These are phyloP conservation scores for Penicillium antarcticum DNA, from an alignment of 495 filamentous ascomycete species.

Conservation along the genomic window DNA sequence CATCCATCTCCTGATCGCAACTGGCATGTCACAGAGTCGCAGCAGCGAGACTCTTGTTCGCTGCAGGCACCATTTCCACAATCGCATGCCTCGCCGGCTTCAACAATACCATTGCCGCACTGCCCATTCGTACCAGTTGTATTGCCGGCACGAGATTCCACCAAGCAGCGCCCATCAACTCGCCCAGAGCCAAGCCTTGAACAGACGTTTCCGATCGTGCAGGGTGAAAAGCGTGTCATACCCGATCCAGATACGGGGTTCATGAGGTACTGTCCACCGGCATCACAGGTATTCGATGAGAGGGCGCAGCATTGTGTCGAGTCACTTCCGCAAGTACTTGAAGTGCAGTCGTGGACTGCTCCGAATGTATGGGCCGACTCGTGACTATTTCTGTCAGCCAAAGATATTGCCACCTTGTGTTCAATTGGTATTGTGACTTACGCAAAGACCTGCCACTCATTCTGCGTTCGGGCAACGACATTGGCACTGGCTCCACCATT, in stretches of 20 bases:
- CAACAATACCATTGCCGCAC: constrained; percentile 93
- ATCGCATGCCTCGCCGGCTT: constrained; percentile 89
- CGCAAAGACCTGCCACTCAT: constrained; percentile 91
- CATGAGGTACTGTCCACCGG: constrained; percentile 76
- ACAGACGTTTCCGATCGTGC: constrained; percentile 86
- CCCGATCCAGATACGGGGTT: constrained; percentile 72
- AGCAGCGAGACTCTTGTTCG: constrained; percentile 60
- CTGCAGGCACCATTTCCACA: constrained; percentile 71
- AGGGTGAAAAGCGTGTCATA: constrained; percentile 77
- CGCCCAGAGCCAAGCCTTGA: constrained; percentile 67
- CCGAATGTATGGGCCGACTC: constrained; percentile 91
- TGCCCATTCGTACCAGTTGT: constrained; percentile 69
- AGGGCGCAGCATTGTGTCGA: constrained; percentile 80
- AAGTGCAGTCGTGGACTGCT: constrained; percentile 83
- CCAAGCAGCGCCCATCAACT: constrained; percentile 67
- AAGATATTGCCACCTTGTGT: background rate
- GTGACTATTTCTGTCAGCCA: constrained; percentile 40
- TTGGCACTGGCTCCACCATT: constrained; percentile 66
- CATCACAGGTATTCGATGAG: constrained; percentile 61
- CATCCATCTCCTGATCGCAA: constrained; percentile 70
- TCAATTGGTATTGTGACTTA: constrained; percentile 2
- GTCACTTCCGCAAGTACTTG: constrained; percentile 59
- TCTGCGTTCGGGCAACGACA: constrained; percentile 74
- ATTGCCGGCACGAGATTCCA: constrained; percentile 53
- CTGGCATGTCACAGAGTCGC: constrained; percentile 79